These are phyloP conservation scores for Fusarium devonianum DNA, from an alignment of 2,329 filamentous ascomycete genomes.

Conservation along the genomic window DNA sequence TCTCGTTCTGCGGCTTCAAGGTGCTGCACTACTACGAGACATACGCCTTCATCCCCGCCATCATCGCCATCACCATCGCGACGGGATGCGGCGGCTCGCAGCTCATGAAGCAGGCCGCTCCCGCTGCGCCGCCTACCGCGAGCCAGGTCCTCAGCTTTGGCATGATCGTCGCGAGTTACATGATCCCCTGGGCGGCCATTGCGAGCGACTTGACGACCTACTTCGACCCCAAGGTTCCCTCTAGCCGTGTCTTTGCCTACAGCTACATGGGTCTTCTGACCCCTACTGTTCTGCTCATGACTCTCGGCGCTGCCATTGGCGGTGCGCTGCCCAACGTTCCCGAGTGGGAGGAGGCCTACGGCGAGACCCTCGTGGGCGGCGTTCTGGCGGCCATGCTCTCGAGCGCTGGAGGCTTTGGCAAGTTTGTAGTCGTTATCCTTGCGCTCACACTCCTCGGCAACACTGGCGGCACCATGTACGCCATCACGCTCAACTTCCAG, in stretches of 20 bases:
- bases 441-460: slow-evolving; percentile 66
- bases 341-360: slow-evolving; percentile 62
- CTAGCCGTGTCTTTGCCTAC: slow-evolving; percentile 62
- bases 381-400: slow-evolving; percentile 66
- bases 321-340: slow-evolving; percentile 63
- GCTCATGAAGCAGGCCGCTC: slow-evolving; percentile 56
- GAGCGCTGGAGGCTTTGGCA: slow-evolving; percentile 66
- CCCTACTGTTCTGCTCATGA: slow-evolving; percentile 67
- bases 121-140: slow-evolving; percentile 52
- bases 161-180: slow-evolving; percentile 68
- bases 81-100: slow-evolving; percentile 60
- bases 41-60: slow-evolving; percentile 63
- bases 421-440: slow-evolving; percentile 67
- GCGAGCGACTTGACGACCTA: slow-evolving; percentile 69
- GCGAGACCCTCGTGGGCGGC: slow-evolving; percentile 62
- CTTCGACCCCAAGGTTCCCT: slow-evolving; percentile 62
- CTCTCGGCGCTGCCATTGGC: slow-evolving; percentile 69
- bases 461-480: slow-evolving; percentile 66
- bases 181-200: slow-evolving; percentile 67
- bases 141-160: slow-evolving; percentile 61
- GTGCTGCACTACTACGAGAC: slow-evolving; percentile 65
- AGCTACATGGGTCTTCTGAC: slow-evolving; percentile 62
- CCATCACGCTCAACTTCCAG: slow-evolving; percentile 70
- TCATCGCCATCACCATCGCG: slow-evolving; percentile 62
- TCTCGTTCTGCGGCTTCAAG: slow-evolving; percentile 68